Conservation (phyloP, 2,329 filamentous ascomycete genomes). For the Teratosphaeria gauchensis region DNA sequence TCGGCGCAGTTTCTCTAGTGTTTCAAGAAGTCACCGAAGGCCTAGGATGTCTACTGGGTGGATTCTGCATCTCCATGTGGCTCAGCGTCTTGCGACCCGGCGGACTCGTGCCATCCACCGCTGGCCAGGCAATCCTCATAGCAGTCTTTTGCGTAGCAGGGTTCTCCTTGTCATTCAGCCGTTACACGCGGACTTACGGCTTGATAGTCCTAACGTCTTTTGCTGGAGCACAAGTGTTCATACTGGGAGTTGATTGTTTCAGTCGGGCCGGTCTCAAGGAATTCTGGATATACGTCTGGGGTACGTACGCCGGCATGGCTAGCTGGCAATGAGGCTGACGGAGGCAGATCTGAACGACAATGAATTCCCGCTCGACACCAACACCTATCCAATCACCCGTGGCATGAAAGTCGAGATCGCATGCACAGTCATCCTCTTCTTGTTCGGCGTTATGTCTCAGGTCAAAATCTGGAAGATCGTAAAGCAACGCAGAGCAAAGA, state of each 20-base stretch:
- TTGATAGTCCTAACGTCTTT: constrained; percentile 71
- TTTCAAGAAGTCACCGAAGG: constrained; percentile 79
- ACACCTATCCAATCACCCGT: constrained; percentile 75
- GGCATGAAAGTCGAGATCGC: constrained; percentile 81
- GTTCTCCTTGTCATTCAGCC: constrained; percentile 70
- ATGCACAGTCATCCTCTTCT: constrained; percentile 61
- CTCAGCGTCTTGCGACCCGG: constrained; percentile 67
- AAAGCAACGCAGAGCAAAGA: constrained; percentile 41
- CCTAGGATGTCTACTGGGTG: constrained; percentile 77
- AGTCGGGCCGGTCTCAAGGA: constrained; percentile 85
- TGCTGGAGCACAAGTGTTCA: constrained; percentile 64
- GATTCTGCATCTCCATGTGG: constrained; percentile 87
- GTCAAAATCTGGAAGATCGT: constrained; percentile 78
- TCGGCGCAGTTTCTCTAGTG: constrained; percentile 64
- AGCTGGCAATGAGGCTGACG: background rate
- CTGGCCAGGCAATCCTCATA: constrained; percentile 66
- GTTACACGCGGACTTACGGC: constrained; percentile 66
- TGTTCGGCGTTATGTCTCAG: constrained; percentile 74
- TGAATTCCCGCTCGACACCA: constrained; percentile 66
- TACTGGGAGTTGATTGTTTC: constrained; percentile 85
- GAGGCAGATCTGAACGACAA: constrained; percentile 57
- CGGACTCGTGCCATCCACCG: constrained; percentile 56
- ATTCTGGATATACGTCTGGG: constrained; percentile 92
- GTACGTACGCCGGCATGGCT: constrained; percentile 31
- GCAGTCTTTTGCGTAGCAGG: constrained; percentile 56